Percentiles rank a stretch among this genome's conserved stretches.
Conservation (phyloP, 345 rosid genomes). For the Lumnitzera racemosa region DNA sequence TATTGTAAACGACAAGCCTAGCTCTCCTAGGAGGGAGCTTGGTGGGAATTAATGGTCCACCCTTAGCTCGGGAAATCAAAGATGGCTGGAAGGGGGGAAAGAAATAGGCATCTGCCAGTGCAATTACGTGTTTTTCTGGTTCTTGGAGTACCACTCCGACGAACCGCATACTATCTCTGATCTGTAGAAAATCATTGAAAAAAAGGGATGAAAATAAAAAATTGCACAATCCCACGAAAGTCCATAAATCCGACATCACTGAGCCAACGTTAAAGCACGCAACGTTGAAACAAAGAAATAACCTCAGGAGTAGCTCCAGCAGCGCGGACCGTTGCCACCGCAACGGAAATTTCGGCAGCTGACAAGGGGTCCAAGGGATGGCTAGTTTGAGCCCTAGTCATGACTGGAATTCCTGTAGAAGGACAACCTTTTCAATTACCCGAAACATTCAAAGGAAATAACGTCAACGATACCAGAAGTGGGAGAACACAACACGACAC, state of each 20-base stretch:
- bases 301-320: constrained; percentile 98
- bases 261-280: no score
- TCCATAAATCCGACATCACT: not conserved
- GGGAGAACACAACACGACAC: no score
- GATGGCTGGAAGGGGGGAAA: constrained; percentile 96
- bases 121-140: constrained; percentile 78
- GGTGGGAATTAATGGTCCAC: constrained; percentile 75
- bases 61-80: constrained; percentile 69
- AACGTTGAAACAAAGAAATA: not conserved
- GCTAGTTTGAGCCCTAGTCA: constrained; percentile 72
- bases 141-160: constrained; percentile 79
- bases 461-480: no score
- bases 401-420: constrained; percentile 42
- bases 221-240: not conserved
- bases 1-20: constrained; percentile 74
- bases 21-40: constrained; percentile 90
- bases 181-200: constrained; percentile 31
- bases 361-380: constrained; percentile 89
- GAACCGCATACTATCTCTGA: constrained; percentile 89
- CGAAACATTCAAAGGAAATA: constrained; percentile 5
- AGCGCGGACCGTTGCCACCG: constrained; percentile 86
- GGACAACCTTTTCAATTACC: constrained; percentile 9
- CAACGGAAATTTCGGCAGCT: constrained; percentile 81
- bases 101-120: constrained; percentile 86
- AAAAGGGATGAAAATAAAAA: not conserved